These are phyloP conservation scores for Magnolia officinalis DNA, from an alignment of 164 flowering plant species.

Conservation along the genomic window DNA sequence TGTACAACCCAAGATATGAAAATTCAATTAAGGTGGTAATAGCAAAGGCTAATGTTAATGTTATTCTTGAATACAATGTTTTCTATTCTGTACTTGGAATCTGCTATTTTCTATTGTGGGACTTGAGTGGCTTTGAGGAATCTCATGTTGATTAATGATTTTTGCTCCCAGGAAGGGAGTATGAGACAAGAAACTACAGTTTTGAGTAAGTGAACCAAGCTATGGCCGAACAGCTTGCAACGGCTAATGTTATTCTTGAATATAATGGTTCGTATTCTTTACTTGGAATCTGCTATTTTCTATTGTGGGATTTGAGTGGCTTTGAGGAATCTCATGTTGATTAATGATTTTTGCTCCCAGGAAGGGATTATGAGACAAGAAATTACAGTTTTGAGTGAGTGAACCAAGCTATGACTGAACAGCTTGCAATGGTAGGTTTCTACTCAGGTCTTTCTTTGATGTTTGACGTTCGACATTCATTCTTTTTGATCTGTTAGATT, in stretches of 20 bases:
- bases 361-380: conserved; percentile 74
- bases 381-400: conserved; percentile 27
- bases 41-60: conserved; percentile 98
- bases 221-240: no score
- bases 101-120: not conserved
- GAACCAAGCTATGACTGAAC: conserved; percentile 77
- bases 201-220: no score
- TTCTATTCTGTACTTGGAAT: conserved; percentile 7
- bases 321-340: no score
- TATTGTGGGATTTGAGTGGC: no score
- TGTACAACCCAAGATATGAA: conserved; percentile 81
- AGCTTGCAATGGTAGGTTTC: conserved; percentile 66
- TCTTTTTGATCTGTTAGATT: not conserved
- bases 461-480: no score
- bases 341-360: no score
- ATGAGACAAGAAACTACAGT: no score
- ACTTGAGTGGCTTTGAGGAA: conserved; percentile 1
- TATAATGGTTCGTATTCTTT: no score
- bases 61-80: conserved; percentile 95
- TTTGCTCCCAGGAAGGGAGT: conserved; percentile 32
- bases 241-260: no score
- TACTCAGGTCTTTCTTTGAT: not conserved
- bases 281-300: no score
- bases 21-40: conserved; percentile 89
- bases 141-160: not conserved